These are phyloP conservation scores for Climacium dendroides DNA, from an alignment of 225 moss, liverwort and hornwort genomes.

Conservation along the genomic window DNA sequence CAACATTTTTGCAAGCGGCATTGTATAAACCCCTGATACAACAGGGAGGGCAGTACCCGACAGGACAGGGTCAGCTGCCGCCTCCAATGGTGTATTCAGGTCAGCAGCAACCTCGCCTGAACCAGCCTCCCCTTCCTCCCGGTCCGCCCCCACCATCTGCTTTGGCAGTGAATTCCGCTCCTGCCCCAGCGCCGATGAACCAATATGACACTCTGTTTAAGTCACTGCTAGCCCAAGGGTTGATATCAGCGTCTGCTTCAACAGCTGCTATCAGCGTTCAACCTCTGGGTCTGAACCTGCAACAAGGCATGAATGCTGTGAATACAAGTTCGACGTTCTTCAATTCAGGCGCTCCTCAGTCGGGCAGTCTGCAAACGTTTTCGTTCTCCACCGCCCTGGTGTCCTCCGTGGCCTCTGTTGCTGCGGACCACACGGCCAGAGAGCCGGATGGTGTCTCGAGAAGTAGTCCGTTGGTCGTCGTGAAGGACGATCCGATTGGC, in stretches of 20 bases:
- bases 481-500: slow-evolving; percentile 41
- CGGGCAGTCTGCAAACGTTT: slow-evolving; percentile 38
- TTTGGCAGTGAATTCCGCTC: slow-evolving; percentile 21
- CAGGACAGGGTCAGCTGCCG: slow-evolving; percentile 14
- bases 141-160: slow-evolving; percentile 78
- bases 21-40: slow-evolving; percentile 35
- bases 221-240: slow-evolving; percentile 79
- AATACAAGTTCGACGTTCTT: slow-evolving; percentile 28
- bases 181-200: slow-evolving; percentile 19
- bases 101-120: slow-evolving; percentile 35
- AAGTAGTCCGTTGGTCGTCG: not conserved
- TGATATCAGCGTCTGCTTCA: slow-evolving; percentile 57
- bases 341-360: slow-evolving; percentile 23
- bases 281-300: slow-evolving; percentile 7
- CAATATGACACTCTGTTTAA: slow-evolving; percentile 58
- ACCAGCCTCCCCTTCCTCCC: slow-evolving; percentile 81
- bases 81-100: not conserved
- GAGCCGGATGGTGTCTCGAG: slow-evolving; percentile 6
- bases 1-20: slow-evolving; percentile 28
- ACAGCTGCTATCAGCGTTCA: slow-evolving; percentile 10
- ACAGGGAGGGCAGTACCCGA: slow-evolving; percentile 37
- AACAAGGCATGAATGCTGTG: slow-evolving; percentile 5
- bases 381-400: slow-evolving; percentile 29
- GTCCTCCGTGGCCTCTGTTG: not conserved
- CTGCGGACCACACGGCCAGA: not conserved